phyloP scores from a whole-genome alignment of 139 green algal species.

The Micractinium conductrix region DNA sequence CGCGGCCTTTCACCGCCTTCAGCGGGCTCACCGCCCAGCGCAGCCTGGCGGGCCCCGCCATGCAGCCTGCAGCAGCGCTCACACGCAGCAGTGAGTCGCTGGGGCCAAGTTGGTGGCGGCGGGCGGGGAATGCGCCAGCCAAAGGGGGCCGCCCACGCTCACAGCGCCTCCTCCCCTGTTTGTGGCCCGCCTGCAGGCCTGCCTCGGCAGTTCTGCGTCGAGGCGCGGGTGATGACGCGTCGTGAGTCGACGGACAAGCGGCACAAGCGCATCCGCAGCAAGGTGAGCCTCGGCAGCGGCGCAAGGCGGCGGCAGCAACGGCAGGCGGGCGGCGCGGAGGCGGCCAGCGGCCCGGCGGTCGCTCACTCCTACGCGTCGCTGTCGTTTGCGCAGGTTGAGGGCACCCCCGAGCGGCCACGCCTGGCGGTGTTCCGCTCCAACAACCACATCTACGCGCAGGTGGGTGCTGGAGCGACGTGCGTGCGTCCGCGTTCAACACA shows the following conservation, averaged over 20 bases:
- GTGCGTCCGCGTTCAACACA: too few relatives aligned
- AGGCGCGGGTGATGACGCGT: slow-evolving; percentile 34
- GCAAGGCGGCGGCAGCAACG: neutral
- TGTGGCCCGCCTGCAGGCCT: slow-evolving; percentile 14
- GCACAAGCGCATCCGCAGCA: slow-evolving; percentile 71
- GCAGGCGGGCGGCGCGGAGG: neutral
- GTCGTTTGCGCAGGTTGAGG: slow-evolving; percentile 75
- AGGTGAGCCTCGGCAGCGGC: too few relatives aligned
- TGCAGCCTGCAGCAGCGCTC: slow-evolving; percentile 41
- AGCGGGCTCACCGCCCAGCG: slow-evolving; percentile 15
- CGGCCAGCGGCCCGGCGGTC: too few relatives aligned
- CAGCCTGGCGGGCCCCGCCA: neutral
- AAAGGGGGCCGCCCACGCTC: neutral
- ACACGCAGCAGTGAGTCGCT: slow-evolving; percentile 25
- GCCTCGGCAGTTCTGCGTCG: slow-evolving; percentile 16
- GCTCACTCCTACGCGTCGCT: too few relatives aligned
- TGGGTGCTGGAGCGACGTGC: slow-evolving; percentile 48
- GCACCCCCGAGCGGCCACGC: slow-evolving; percentile 89
- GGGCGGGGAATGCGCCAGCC: neutral
- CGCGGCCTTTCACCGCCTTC: slow-evolving; percentile 31
- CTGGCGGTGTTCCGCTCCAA: slow-evolving; percentile 96
- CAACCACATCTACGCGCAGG: slow-evolving; percentile 98
- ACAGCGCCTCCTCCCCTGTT: neutral
- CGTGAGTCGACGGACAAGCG: slow-evolving; percentile 55
- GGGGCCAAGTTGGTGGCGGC: neutral